phyloP scores from a whole-genome alignment of 352 stramenopile species.

The Phytophthora melonis region DNA sequence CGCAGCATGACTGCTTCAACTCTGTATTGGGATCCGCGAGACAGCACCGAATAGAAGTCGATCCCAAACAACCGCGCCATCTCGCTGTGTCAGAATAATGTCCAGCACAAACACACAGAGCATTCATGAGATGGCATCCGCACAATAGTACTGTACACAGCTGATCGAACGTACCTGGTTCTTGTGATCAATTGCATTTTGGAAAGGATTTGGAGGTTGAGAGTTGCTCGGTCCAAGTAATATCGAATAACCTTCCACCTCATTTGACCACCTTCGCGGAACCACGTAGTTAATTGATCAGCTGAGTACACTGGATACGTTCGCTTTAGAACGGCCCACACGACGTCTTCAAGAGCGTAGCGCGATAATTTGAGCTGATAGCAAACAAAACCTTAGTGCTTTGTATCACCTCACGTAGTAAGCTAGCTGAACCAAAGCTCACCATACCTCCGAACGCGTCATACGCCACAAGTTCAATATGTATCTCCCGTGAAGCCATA shows the following conservation, averaged over 20 bases:
- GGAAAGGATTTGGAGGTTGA: constrained; percentile 82
- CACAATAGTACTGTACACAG: neutral
- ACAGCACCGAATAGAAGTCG: constrained; percentile 94
- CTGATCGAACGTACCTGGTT: constrained; percentile 52
- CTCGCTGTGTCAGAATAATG: constrained; percentile 59
- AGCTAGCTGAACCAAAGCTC: neutral
- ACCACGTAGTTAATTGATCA: constrained; percentile 72
- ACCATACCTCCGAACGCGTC: constrained; percentile 76
- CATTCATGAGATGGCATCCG: neutral
- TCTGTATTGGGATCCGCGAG: constrained; percentile 93
- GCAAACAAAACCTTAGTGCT: neutral
- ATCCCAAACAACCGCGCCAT: constrained; percentile 95
- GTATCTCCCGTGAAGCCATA: constrained; percentile 92
- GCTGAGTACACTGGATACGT: constrained; percentile 70
- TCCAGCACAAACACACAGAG: neutral
- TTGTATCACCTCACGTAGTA: neutral
- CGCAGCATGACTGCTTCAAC: constrained; percentile 94
- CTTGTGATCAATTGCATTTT: constrained; percentile 89
- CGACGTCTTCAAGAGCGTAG: constrained; percentile 87
- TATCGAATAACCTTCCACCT: constrained; percentile 73
- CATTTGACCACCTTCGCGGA: constrained; percentile 40
- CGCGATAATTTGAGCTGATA: constrained; percentile 81
- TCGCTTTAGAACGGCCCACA: constrained; percentile 68
- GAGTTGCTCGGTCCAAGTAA: constrained; percentile 45
- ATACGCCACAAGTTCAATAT: constrained; percentile 95